Evolutionary conservation across 805 yeast genomes (phyloP).

Genomic region (Metschnikowia proteae): DNA sequence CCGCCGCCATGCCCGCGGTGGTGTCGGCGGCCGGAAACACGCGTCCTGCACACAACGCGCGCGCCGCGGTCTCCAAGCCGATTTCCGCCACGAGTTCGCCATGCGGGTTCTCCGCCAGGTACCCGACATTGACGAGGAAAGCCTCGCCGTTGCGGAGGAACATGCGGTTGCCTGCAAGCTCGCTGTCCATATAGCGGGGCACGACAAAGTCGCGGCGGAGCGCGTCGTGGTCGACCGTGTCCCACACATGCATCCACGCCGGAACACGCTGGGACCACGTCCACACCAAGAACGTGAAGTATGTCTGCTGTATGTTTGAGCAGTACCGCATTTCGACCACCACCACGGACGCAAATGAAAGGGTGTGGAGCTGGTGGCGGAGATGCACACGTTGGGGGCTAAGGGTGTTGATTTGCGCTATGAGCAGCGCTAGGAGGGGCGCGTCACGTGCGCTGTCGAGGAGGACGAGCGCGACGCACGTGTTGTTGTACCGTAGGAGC

Average conservation of each 20-base stretch:
- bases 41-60: not conserved
- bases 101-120: constrained; percentile 11
- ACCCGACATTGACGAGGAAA: constrained; percentile 4
- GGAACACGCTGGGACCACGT: not conserved
- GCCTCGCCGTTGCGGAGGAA: constrained; percentile 7
- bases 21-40: not conserved
- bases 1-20: not conserved
- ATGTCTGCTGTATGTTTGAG: constrained; percentile 7
- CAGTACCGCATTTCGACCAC: constrained; percentile 9
- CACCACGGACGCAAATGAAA: not conserved
- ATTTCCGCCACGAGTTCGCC: constrained; percentile 14
- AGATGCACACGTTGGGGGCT: constrained; percentile 12
- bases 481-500: constrained; percentile 4
- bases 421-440: not conserved
- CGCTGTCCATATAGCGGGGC: constrained; percentile 12
- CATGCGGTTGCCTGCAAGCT: constrained; percentile 11
- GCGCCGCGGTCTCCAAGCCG: constrained; percentile 5
- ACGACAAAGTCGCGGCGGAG: constrained; percentile 14
- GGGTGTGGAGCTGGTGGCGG: not conserved
- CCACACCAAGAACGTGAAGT: constrained; percentile 13
- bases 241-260: constrained; percentile 15
- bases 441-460: not conserved
- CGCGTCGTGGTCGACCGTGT: constrained; percentile 14
- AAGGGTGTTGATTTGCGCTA: constrained; percentile 5
- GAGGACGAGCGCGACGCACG: constrained; percentile 12